Base-by-base conservation (phyloP, 2,329 filamentous ascomycete species). In the Talaromyces sp. region DNA sequence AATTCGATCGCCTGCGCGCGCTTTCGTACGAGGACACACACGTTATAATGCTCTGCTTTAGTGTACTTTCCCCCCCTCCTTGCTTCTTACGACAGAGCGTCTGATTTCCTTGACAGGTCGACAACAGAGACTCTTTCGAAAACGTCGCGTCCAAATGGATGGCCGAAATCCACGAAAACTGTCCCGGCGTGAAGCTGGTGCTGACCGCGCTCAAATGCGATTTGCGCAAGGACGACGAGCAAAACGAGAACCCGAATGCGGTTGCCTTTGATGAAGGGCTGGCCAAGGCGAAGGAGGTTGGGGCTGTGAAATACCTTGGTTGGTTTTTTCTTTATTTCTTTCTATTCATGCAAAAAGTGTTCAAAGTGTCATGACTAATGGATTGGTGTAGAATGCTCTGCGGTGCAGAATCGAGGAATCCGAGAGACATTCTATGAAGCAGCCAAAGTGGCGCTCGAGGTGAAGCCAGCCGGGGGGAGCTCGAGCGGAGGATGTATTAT, bases 131-230 rank as follows among this genome's bases (percentile, higher is more conserved):
- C 77, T 97, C 93, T 3, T 87, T 99, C 64, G 95, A 99, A 77
- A 99, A 99, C 85, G 92, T 99, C 64, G 92, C 96, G 77, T 94
- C 91, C 69, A 99, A 99, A 80, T 99, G 95, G 95, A 91, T 97
- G 5, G 90, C 91, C 65, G 95, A 99, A 78, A 99, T 99, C 68
- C 91, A 93, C 65, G 95, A 99, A 79, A 97, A 99, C 79, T 98
- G 95, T 78, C 92, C 92, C 1, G 91, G 90, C 62, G 95, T 97
- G 66, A 96, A 96, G 77, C 86, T 99, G 53, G 95, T 99, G 18
- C 84, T 99, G 7, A 93, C 97, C 4, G 95, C 95, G 28, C 85
- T 99, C 68, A 99, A 99, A 81, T 99, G 95, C 80, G 95, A 99
- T 78, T 80, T 99, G 71, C 87, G 95, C 68, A 94, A 97, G 78